phyloP scores from a whole-genome alignment of 352 stramenopile species.

The Sclerospora graminicola region DNA sequence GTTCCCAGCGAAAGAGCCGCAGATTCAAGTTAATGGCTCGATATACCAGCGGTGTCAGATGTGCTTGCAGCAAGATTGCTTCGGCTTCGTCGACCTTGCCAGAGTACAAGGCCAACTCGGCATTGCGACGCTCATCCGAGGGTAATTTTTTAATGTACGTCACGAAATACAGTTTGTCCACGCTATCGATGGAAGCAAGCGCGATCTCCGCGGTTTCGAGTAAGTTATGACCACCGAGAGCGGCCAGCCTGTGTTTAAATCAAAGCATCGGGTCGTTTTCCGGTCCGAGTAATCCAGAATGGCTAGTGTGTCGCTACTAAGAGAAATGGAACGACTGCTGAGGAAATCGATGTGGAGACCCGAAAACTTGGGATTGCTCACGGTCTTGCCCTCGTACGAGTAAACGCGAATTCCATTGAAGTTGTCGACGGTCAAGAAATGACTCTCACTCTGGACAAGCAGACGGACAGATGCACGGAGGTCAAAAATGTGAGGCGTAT shows the following conservation, averaged over 20 bases:
- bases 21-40: slow-evolving; percentile 92
- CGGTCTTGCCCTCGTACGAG: slow-evolving; percentile 87
- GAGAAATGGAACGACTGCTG: slow-evolving; percentile 70
- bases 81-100: slow-evolving; percentile 88
- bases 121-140: slow-evolving; percentile 80
- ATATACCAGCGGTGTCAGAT: slow-evolving; percentile 83
- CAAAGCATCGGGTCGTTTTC: too few species aligned
- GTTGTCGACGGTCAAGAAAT: too few species aligned
- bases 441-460: too few species aligned
- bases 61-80: slow-evolving; percentile 85
- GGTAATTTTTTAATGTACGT: slow-evolving; percentile 80
- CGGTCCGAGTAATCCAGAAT: too few species aligned
- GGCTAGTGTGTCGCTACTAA: slow-evolving; percentile 85
- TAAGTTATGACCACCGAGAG: too few species aligned
- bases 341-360: slow-evolving; percentile 86
- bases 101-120: slow-evolving; percentile 81
- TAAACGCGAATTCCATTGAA: slow-evolving; percentile 86
- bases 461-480: too few species aligned
- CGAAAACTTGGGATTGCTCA: slow-evolving; percentile 80
- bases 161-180: slow-evolving; percentile 93
- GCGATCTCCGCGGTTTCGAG: too few species aligned
- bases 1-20: slow-evolving; percentile 82
- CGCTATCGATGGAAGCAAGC: too few species aligned
- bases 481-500: slow-evolving; percentile 91
- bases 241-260: too few species aligned